phyloP scores from a whole-genome alignment of 169 alveolate genomes.

The Babesia divergens region DNA sequence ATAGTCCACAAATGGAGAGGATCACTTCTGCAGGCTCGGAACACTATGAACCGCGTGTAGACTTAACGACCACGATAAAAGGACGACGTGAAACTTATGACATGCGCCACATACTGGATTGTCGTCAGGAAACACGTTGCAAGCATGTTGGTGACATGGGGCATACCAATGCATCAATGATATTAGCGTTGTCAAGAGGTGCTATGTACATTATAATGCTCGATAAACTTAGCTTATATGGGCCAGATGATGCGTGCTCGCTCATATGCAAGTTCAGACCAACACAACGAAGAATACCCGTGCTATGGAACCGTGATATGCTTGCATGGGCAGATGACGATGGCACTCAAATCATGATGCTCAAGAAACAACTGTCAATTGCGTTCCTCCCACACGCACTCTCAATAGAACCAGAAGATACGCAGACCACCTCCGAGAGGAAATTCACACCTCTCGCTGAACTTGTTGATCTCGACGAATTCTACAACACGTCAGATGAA shows the following conservation, averaged over 20 bases:
- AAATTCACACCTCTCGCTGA: not conserved
- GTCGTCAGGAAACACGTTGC: not conserved
- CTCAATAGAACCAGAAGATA: not conserved
- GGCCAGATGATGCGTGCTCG: slow-evolving; percentile 6
- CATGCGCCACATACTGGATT: not conserved
- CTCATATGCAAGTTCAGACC: not conserved
- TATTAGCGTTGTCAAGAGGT: slow-evolving; percentile 1
- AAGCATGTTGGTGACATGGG: not conserved
- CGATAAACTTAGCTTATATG: not conserved
- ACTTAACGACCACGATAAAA: slow-evolving; percentile 1
- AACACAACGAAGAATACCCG: not conserved
- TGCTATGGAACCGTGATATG: slow-evolving; percentile 16
- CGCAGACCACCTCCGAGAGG: not conserved
- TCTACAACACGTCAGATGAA: slow-evolving; percentile 32
- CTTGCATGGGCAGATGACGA: slow-evolving; percentile 12
- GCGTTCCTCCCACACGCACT: slow-evolving; percentile 17
- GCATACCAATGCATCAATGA: not conserved
- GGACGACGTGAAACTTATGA: slow-evolving; percentile 18
- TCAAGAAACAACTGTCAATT: not conserved
- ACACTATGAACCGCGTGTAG: too few species aligned
- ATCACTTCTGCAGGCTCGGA: too few species aligned
- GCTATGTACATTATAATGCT: not conserved
- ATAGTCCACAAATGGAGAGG: too few species aligned
- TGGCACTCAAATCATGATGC: slow-evolving; percentile 2
- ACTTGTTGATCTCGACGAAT: not conserved